Base-by-base conservation (phyloP, 2,329 filamentous ascomycete species). In the Cordyceps cicadae region DNA sequence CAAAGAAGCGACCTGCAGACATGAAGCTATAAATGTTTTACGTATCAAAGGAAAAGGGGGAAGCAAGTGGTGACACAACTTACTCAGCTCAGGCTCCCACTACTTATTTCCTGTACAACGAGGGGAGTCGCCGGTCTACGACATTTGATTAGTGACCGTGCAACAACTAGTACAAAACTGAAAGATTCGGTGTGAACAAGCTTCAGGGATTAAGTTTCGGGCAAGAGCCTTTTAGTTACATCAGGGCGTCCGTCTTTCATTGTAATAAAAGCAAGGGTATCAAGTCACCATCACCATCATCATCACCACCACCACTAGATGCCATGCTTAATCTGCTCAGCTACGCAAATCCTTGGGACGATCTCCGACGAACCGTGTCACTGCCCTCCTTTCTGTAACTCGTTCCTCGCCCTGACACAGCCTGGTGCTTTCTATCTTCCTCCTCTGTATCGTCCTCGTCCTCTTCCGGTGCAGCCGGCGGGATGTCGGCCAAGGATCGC, bases 401-500 rank as follows among this genome's bases (percentile, higher is more conserved):
- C 50, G 57, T 60, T 3, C 52, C 56, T 6, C 41, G 46, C 32
- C 52, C 57, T 4, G 53, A 56, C 9, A 15, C 39, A 37, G 32
- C 39, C 37, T 37, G 15, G 14, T 14, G 19, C n/a, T 54, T 57
- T 39, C 17, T 29, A 17, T 56, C 45, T 17, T 62, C 57, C 37
- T 57, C 61, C 5, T 60, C 61, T 7, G 39, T 61, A 14, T 74
- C 72, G 15, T 69, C 74, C 62, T 81, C 79, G 61, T 79, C 79
- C 1, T 76, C 79, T 63, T 79, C 79, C 14, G 70, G 69, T n/a
- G 72, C 71, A 41, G 66, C 64, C 39, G 72, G 66, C 46, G 72
- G 70, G 41, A 74, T 63, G 50, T 76, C 72, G 0, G 72, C 70
- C 53, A 76, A 60, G 2, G 65, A 65, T 26, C 67, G 68, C 2